Base-by-base conservation (phyloP, 805 yeast species). In the Saturnispora galanensis region DNA sequence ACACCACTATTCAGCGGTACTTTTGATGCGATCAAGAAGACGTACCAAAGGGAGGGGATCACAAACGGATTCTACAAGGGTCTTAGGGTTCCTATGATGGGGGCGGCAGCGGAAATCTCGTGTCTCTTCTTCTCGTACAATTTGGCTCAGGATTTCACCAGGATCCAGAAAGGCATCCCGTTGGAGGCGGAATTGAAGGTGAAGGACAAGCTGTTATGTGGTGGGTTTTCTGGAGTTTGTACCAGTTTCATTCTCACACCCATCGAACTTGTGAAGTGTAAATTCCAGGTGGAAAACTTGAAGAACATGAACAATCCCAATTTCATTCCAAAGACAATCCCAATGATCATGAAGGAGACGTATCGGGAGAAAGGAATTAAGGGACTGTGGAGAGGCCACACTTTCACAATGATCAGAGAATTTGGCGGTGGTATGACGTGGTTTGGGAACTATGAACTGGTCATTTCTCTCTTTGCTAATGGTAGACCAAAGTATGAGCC, bases 101-200 rank as follows among this genome's bases (percentile, higher is more conserved):
- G 97, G 1, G 96, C 97, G 0, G 82, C 94, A n/a, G 68, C 85
- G 39, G 97, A 90, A 60, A 83, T 81, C 44, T 88, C 96, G 3
- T 77, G 82, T 2, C 65, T 90, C 8, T 90, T 90, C 57, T 71
- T 82, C 43, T 67, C 80, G 10, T 84, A 81, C 54, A 76, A 74
- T 45, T 56, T 67, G 39, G 65, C 78, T 31, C 69, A 71, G 50
- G 58, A 64, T 42, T 41, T 63, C 31, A 42, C 71, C 8, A 68
- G 56, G 42, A 50, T 59, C 34, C 49, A 52, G 17, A 48, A 56
- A 30, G 59, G 57, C 13, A 39, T 44, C 4, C 18, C 46, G 3
- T 17, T 51, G n/a, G 47, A 42, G 6, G 46, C 46, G 3, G 60
- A 57, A 29, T 36, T 64, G 6, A 44, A 49, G 0, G 44, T 58